Base-by-base conservation (phyloP, 2,329 filamentous ascomycete genomes). In the Scleromitrula shiraiana region DNA sequence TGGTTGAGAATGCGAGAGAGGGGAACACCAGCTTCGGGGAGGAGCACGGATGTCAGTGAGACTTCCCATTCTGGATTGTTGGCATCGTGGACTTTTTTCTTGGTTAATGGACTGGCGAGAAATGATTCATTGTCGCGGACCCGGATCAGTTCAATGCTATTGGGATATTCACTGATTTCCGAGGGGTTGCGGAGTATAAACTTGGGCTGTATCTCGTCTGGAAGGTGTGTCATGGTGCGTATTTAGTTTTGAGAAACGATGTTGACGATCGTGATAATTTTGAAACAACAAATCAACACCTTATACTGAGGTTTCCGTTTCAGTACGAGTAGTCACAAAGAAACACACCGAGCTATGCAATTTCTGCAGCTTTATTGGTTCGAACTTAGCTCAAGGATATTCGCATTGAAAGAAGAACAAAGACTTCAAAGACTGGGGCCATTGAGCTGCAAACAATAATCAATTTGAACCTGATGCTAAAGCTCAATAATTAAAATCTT, bases 401-500 rank as follows among this genome's bases (percentile, higher is more conserved):
- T 2, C 30, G 20, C 15, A 15, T 17, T 36, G 20, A 44, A 46
- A 46, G 24, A 8, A 29, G 5, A 2, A 10, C 5, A 23, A 10
- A 15, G 35, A 40, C 15, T 7, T 23, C 19, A 40, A 40, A 41
- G 24, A 6, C 2, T 2, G 12, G 14, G 15, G 4, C 19, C 7
- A 12, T 46, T 40, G 33, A 41, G n/a, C 23, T 41, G 26, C 35
- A 8, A 46, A 46, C 26, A 40, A 46, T 46, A 23, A 14, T 46
- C 23, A 14, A 17, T 30, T n/a, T 40, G 6, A 24, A 40, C 10
- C 29, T 14, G n/a, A 32, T 15, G 6, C 19, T 17, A 32, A 4
- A 12, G 22, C 30, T 49, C 48, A 62, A 46, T 63, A 64, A 49
- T 59, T 71, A 55, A 77, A 77, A 52, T 74, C 71, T 51, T 78